These are phyloP conservation scores for Aphanomyces astaci DNA, from an alignment of 352 stramenopile species.

Conservation along the genomic window DNA sequence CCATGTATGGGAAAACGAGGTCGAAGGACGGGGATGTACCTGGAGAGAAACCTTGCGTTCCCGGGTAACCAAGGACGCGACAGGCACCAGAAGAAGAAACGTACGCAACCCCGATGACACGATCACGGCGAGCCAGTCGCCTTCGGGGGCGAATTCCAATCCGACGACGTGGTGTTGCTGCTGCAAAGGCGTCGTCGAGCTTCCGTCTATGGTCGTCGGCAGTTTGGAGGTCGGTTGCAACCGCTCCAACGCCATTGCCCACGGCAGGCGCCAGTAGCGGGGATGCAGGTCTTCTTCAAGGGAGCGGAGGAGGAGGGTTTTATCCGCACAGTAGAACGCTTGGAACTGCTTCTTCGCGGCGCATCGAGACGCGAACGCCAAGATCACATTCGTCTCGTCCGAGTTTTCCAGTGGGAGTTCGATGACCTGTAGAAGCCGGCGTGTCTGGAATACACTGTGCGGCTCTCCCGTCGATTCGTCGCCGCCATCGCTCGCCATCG, in stretches of 20 bases:
- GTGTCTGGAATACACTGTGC: constrained; percentile 19
- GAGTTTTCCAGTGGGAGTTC: constrained; percentile 21
- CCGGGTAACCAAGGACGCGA: constrained; percentile 46
- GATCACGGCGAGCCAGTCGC: constrained; percentile 75
- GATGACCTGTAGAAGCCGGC: constrained; percentile 20
- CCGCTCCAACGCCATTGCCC: constrained; percentile 43
- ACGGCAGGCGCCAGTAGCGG: constrained; percentile 43
- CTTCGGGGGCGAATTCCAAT: constrained; percentile 39
- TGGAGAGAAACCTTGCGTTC: constrained; percentile 54
- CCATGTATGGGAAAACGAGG: too few relatives aligned
- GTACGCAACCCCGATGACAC: constrained; percentile 54
- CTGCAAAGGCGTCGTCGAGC: neutral
- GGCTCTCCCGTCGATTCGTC: neutral
- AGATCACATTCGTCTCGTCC: constrained; percentile 21
- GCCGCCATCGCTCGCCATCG: neutral
- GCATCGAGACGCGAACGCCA: constrained; percentile 18
- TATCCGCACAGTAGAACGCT: constrained; percentile 22
- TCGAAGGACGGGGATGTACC: constrained; percentile 13
- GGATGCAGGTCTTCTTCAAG: constrained; percentile 64
- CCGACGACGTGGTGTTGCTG: constrained; percentile 6
- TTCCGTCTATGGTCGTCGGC: neutral
- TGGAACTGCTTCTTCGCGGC: constrained; percentile 23
- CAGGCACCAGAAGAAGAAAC: constrained; percentile 63
- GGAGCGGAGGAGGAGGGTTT: constrained; percentile 49
- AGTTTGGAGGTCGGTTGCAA: too few relatives aligned